These are phyloP conservation scores for Fusarium sp. DNA, from an alignment of 2,329 filamentous ascomycete genomes.

Conservation along the genomic window DNA sequence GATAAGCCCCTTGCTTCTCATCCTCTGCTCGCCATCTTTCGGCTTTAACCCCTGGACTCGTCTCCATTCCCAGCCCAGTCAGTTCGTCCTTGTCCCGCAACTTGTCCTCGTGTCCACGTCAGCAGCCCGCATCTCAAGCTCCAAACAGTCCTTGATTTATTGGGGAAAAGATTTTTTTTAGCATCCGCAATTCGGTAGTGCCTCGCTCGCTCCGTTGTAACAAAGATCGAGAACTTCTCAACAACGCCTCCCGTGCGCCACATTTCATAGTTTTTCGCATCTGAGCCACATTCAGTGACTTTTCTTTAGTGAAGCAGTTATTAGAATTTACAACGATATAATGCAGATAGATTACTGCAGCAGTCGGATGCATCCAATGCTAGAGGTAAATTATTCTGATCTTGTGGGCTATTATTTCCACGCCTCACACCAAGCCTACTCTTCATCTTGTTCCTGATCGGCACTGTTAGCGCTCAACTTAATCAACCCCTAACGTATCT, in stretches of 20 bases:
- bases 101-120: slow-evolving; percentile 39
- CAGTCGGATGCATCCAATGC: not conserved
- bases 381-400: not conserved
- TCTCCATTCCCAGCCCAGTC: slow-evolving; percentile 7
- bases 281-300: not conserved
- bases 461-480: slow-evolving; percentile 36
- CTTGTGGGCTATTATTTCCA: not conserved
- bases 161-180: slow-evolving; percentile 13
- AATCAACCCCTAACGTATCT: slow-evolving; percentile 22
- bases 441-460: slow-evolving; percentile 39
- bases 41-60: slow-evolving; percentile 21
- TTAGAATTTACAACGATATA: not conserved
- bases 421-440: not conserved
- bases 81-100: slow-evolving; percentile 16
- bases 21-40: not conserved
- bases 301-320: not conserved
- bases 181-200: slow-evolving; percentile 32
- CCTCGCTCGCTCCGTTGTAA: slow-evolving; percentile 12
- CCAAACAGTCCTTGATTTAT: slow-evolving; percentile 4
- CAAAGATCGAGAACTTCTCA: slow-evolving; percentile 5
- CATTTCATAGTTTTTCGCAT: slow-evolving; percentile 1
- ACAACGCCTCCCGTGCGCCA: slow-evolving; percentile 28
- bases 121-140: slow-evolving; percentile 29
- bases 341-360: not conserved
- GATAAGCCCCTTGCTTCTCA: slow-evolving; percentile 15